phyloP scores from a whole-genome alignment of 2,329 filamentous ascomycete genomes.

The Cercospora berteroae region DNA sequence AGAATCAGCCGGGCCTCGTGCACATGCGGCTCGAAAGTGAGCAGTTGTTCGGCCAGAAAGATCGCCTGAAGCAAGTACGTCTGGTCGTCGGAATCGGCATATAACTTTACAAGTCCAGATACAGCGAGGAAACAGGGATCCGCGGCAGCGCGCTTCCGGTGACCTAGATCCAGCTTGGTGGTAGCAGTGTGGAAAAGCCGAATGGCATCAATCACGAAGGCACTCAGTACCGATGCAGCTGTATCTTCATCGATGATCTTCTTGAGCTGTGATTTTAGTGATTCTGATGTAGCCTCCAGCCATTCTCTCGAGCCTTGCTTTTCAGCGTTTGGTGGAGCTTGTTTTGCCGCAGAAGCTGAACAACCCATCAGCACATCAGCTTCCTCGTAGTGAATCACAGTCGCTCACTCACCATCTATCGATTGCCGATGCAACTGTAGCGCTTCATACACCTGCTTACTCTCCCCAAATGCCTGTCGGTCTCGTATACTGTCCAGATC shows the following conservation, averaged over 20 bases:
- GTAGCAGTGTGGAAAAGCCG: slow-evolving; percentile 29
- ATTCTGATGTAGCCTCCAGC: slow-evolving; percentile 26
- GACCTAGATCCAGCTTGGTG: slow-evolving; percentile 16
- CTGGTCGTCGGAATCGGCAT: slow-evolving; percentile 20
- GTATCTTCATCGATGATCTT: slow-evolving; percentile 17
- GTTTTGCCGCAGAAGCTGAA: not conserved
- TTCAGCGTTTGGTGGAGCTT: slow-evolving; percentile 2
- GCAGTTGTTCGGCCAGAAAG: slow-evolving; percentile 32
- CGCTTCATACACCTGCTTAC: slow-evolving; percentile 35
- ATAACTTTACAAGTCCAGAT: slow-evolving; percentile 34
- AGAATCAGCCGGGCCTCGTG: slow-evolving; percentile 38
- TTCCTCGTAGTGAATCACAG: not conserved
- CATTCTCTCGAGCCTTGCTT: slow-evolving; percentile 22
- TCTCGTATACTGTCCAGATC: slow-evolving; percentile 31
- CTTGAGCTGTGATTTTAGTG: slow-evolving; percentile 29
- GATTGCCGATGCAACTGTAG: slow-evolving; percentile 20
- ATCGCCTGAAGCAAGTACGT: slow-evolving; percentile 34
- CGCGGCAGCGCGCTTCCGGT: slow-evolving; percentile 26
- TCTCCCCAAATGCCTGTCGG: slow-evolving; percentile 28
- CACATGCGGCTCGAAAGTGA: slow-evolving; percentile 30
- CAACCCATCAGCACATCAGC: not conserved
- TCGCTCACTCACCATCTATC: not conserved
- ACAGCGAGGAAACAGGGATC: slow-evolving; percentile 37
- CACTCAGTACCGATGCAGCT: slow-evolving; percentile 17
- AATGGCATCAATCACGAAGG: slow-evolving; percentile 31